Percentiles rank a stretch among this genome's conserved stretches.
phyloP scores from a whole-genome alignment of 345 rosid genomes.

The Gossypium longicalyx region DNA sequence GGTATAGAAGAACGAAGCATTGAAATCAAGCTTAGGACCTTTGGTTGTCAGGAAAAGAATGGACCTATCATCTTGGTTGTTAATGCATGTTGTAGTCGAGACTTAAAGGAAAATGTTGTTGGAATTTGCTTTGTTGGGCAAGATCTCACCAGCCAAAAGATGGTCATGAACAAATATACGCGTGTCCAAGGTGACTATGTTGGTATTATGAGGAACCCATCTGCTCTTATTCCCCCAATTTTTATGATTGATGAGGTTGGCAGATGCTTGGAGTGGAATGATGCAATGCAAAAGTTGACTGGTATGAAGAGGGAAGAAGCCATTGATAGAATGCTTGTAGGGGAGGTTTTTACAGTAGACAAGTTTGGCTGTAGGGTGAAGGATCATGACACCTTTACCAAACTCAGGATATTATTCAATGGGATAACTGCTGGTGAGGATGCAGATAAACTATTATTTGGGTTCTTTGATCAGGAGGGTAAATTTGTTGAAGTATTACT shows the following conservation, averaged over 20 bases:
- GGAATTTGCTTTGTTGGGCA: slow-evolving; percentile 85
- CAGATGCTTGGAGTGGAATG: slow-evolving; percentile 73
- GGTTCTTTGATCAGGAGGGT: slow-evolving; percentile 59
- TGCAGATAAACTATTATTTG: slow-evolving; percentile 54
- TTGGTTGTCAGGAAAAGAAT: slow-evolving; percentile 39
- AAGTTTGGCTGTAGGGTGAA: slow-evolving; percentile 59
- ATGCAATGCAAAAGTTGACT: slow-evolving; percentile 74
- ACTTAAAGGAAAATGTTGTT: slow-evolving; percentile 42
- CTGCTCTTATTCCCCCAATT: slow-evolving; percentile 76
- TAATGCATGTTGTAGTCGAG: slow-evolving; percentile 77
- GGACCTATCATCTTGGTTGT: slow-evolving; percentile 56
- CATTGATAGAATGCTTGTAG: slow-evolving; percentile 53
- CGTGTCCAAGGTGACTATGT: slow-evolving; percentile 67
- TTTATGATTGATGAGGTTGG: slow-evolving; percentile 68
- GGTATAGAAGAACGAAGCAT: slow-evolving; percentile 66
- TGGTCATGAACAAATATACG: slow-evolving; percentile 49
- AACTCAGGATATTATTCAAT: slow-evolving; percentile 58
- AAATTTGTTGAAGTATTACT: slow-evolving; percentile 61
- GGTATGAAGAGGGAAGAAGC: slow-evolving; percentile 76
- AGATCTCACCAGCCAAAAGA: slow-evolving; percentile 65
- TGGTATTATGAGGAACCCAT: slow-evolving; percentile 61
- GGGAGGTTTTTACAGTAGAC: slow-evolving; percentile 66
- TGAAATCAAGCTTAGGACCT: slow-evolving; percentile 62
- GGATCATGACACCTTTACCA: slow-evolving; percentile 63
- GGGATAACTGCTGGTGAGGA: slow-evolving; percentile 52